Base-by-base conservation (phyloP, 352 stramenopile genomes). In the Phytophthora fragariae region DNA sequence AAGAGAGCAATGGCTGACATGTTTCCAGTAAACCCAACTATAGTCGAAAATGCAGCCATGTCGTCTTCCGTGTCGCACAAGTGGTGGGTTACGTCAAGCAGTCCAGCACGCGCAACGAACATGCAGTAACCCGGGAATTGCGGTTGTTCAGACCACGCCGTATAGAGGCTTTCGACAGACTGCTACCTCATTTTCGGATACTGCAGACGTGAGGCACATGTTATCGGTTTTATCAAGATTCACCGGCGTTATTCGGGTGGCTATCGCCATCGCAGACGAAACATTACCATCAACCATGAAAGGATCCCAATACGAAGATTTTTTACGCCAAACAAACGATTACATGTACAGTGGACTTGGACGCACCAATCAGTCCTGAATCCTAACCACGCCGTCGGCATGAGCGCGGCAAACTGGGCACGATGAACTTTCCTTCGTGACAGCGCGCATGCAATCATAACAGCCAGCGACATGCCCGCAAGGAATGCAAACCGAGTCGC, bases 391-490 rank as follows among this genome's bases (percentile, higher is more conserved):
- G 15, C 74, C 58, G 35, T 79, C 65, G 7, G 89, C 75, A 53
- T 79, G 69, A 19, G 75, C 56, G 47, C 83, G 83, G 55, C 85
- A 92, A 29, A 91, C 85, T 29, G 83, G 83, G 57, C 85, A 92
- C 41, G 57, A 73, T 19, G 61, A 65, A 9, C 49, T 68, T 37
- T 72, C 62, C 1, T 73, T 65, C 21, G 75, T 84, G 24, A 85
- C 73, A 6, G 54, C 55, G 54, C 63, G 37, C 57, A 91, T 85
- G 52, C 85, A 91, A 8, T 64, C 46, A 57, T 79, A 77, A 72
- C 85, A 92, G n/a, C 80, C 80, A 4, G 83, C 80, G 41, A 89
- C 72, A 62, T 92, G 85, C 1, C 85, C 83, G 29, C 83, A 92
- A 15, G 85, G 85, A 24, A 92, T 83, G 62, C 83, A 90, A 49